Conservation (phyloP, 345 rosid species). For the Kandelia obovata region DNA sequence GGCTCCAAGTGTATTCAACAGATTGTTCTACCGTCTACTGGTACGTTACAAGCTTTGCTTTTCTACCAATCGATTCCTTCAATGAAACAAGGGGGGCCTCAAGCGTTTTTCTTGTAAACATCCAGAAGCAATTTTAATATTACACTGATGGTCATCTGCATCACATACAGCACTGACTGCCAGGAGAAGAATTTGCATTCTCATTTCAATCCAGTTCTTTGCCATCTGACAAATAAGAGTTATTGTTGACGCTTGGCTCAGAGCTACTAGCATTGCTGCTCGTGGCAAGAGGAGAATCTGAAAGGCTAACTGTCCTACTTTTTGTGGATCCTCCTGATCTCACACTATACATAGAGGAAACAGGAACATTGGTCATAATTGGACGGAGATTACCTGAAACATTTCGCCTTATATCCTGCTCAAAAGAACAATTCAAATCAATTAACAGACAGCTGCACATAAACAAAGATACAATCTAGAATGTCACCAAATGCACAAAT, state of each 20-base stretch:
- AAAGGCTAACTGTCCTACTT: constrained; percentile 23
- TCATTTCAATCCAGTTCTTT: constrained; percentile 37
- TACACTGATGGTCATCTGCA: not conserved
- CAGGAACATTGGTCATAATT: constrained; percentile 62
- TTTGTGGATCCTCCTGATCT: constrained; percentile 34
- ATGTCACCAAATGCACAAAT: not conserved
- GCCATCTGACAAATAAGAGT: constrained; percentile 17
- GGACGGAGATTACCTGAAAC: constrained; percentile 24
- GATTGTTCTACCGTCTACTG: not conserved
- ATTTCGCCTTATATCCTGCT: constrained; percentile 33
- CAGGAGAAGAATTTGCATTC: constrained; percentile 42
- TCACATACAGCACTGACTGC: constrained; percentile 25
- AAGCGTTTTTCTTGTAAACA: constrained; percentile 3
- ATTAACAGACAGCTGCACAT: not conserved
- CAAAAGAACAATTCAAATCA: not conserved
- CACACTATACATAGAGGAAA: constrained; percentile 48
- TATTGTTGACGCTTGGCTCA: constrained; percentile 27
- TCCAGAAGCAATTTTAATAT: not conserved
- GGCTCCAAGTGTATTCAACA: not conserved
- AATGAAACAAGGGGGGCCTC: constrained; percentile 23
- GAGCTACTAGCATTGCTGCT: constrained; percentile 29
- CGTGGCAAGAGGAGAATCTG: constrained; percentile 30
- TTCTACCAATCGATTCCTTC: constrained; percentile 1
- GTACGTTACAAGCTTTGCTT: not conserved
- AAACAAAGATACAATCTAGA: not conserved